Evolutionary conservation across 2,329 filamentous ascomycete genomes (phyloP), one percentile per base, ranked within the genome.

Genomic region (Ceratocystis huliohia): DNA sequence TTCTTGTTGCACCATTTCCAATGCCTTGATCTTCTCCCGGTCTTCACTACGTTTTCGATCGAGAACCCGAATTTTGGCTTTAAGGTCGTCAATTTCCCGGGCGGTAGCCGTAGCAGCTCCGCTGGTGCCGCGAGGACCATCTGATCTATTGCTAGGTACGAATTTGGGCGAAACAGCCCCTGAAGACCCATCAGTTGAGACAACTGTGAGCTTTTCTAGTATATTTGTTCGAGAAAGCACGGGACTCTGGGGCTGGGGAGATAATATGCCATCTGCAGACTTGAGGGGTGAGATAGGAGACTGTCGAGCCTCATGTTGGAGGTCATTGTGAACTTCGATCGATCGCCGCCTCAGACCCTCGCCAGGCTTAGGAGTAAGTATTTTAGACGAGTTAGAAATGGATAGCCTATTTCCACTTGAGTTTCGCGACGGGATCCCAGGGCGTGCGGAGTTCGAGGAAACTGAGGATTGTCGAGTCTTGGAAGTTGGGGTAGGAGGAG

Each of bases 21-120:
- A 75, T 13, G 81, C 82, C 73, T 93, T 91, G 64, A 96, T 75
- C 73, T 90, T 89, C 71, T 96, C 92, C 22, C 91, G 84, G 72
- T 96, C 91, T 69, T 97, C 93, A 13, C 82, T 73, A 66, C 91
- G 81, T 74, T 96, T 96, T 71, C 93, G 89, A 74, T 99, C 92
- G 71, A 97, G 80, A 2, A 96, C 81, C 65, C 88, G 86, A 1
- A 97, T 78, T 74, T 96, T 96, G 0, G 90, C 87, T 73, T 96
- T 91, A 17, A 96, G 79, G 70, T 96, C 90, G 70, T 96, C 92
- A 22, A 93, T 84, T 72, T 95, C 88, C 69, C 87, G 81, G 25
- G 77, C 80, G 1, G 81, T 76, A 0, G 82, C 79, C 6, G 82
- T 81, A 66, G 75, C 78, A 2, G 77, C 77, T 13, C 79, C 79